These are phyloP conservation scores for Tolypocladium album DNA, from an alignment of 2,329 filamentous ascomycete genomes.

Conservation along the genomic window DNA sequence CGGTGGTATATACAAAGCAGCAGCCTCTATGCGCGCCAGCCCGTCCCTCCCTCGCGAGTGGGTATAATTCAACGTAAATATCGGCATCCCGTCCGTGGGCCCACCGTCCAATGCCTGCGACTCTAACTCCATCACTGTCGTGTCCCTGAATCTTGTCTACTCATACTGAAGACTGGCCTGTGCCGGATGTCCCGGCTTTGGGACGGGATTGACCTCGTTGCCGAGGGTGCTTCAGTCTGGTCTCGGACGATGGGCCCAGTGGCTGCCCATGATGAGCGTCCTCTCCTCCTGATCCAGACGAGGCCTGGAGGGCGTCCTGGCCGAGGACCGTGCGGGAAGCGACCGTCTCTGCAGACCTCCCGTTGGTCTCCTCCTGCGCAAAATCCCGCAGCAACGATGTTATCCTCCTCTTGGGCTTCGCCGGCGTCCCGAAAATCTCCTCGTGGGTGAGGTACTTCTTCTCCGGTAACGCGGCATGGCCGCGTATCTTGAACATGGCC, in stretches of 20 bases:
- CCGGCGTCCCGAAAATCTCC: conserved; percentile 15
- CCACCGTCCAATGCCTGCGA: background rate
- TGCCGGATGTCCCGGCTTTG: background rate
- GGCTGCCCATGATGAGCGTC: background rate
- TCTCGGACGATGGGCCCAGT: background rate
- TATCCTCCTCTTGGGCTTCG: conserved; percentile 7
- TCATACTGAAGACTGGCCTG: background rate
- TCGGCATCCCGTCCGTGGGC: background rate
- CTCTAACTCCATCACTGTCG: background rate
- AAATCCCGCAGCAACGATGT: background rate
- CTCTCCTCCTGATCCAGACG: background rate
- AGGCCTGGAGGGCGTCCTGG: background rate
- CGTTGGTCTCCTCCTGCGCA: background rate
- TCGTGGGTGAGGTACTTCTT: conserved; percentile 17
- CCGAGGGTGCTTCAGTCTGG: background rate
- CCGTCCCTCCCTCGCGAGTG: background rate
- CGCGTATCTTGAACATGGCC: conserved; percentile 18
- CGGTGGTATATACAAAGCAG: background rate
- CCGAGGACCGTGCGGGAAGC: background rate
- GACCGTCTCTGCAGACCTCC: background rate
- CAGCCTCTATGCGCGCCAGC: background rate
- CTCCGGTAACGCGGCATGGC: conserved; percentile 11
- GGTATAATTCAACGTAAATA: background rate
- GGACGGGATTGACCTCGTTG: background rate
- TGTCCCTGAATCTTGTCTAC: background rate